Conservation (phyloP, 257 asterid genomes). For the Henckelia pumila region DNA sequence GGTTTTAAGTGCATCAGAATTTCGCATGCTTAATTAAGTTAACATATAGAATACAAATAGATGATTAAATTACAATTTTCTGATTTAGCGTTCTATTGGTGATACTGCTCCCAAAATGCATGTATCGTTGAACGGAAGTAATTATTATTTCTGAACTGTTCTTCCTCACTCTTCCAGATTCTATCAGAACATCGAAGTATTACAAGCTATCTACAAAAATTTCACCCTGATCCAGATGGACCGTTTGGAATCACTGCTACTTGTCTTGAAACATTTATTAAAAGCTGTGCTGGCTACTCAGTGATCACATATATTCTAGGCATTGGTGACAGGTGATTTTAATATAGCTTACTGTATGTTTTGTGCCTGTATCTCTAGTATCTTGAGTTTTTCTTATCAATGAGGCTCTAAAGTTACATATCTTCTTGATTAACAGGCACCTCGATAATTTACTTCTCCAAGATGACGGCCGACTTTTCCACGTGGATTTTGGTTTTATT, state of each 20-base stretch:
- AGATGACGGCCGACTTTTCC: constrained; percentile 96
- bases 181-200: constrained; percentile 97
- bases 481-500: constrained; percentile 93
- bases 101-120: neutral
- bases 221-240: constrained; percentile 88
- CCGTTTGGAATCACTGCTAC: constrained; percentile 94
- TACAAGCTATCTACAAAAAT: constrained; percentile 86
- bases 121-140: neutral
- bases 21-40: neutral
- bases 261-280: constrained; percentile 92
- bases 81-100: neutral
- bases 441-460: constrained; percentile 92
- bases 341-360: neutral
- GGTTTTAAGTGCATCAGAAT: neutral
- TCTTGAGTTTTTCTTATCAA: constrained; percentile 16
- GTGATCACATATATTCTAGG: constrained; percentile 97
- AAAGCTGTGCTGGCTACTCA: constrained; percentile 99
- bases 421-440: constrained; percentile 62
- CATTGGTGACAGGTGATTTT: constrained; percentile 89
- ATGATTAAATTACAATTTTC: neutral
- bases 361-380: constrained; percentile 1
- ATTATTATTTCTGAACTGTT: constrained; percentile 11
- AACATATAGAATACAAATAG: neutral
- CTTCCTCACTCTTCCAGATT: constrained; percentile 55
- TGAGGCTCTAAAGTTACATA: constrained; percentile 20